These are phyloP conservation scores for Kluyveromyces wickerhamii DNA, from an alignment of 805 yeast genomes.

Conservation along the genomic window DNA sequence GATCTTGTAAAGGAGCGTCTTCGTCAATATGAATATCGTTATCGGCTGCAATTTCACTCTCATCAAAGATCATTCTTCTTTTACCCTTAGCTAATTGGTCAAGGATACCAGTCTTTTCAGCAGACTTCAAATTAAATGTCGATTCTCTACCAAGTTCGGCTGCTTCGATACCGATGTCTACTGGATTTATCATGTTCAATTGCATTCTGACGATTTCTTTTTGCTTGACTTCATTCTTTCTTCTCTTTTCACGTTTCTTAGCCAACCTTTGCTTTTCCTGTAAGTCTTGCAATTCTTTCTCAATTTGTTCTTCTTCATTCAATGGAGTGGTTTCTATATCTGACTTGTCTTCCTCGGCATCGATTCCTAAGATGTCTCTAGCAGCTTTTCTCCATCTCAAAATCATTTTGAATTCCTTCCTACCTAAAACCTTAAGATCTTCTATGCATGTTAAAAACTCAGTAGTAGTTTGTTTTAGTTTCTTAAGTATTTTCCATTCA, in stretches of 20 bases:
- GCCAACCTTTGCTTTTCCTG: constrained; percentile 62
- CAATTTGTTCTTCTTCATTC: constrained; percentile 85
- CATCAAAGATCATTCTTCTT: constrained; percentile 49
- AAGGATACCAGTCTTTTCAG: constrained; percentile 79
- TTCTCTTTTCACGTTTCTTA: constrained; percentile 73
- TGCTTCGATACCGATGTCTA: constrained; percentile 90
- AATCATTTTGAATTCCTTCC: constrained; percentile 80
- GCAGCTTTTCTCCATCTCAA: constrained; percentile 86
- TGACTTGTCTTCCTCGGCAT: constrained; percentile 39
- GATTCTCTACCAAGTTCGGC: constrained; percentile 71
- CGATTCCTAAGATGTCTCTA: constrained; percentile 65
- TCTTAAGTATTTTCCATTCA: constrained; percentile 64
- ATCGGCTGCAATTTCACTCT: constrained; percentile 46
- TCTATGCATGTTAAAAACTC: constrained; percentile 79
- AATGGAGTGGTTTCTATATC: constrained; percentile 60
- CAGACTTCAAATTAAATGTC: constrained; percentile 73
- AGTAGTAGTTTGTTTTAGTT: constrained; percentile 65
- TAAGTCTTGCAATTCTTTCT: constrained; percentile 70
- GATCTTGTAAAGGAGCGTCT: constrained; percentile 28
- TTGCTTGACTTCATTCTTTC: constrained; percentile 73
- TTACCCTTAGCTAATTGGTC: constrained; percentile 71
- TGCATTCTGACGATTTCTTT: constrained; percentile 87
- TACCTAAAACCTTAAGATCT: constrained; percentile 90
- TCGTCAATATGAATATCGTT: constrained; percentile 51
- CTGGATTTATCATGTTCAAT: constrained; percentile 91